phyloP scores from a whole-genome alignment of 805 yeast species.

The Candida tammaniensis region DNA sequence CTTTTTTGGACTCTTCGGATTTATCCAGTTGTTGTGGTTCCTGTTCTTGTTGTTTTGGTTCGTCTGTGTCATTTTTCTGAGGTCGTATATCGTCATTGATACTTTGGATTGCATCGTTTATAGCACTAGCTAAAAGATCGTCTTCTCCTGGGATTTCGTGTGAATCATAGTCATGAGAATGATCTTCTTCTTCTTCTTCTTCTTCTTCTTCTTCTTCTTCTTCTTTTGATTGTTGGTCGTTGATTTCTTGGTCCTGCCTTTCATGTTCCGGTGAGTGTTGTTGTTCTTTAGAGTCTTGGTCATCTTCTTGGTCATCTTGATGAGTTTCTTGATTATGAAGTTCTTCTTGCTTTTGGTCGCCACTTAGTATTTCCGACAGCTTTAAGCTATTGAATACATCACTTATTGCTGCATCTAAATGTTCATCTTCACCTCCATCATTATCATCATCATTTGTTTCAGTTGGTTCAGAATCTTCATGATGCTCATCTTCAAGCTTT shows the following conservation, averaged over 20 bases:
- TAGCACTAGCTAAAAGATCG: conserved; percentile 14
- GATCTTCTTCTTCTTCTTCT: too few species aligned
- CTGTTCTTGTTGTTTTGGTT: conserved; percentile 5
- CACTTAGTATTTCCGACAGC: neutral
- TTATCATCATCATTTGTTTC: neutral
- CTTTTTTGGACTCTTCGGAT: neutral
- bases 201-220: too few species aligned
- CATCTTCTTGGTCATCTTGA: too few species aligned
- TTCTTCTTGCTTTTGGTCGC: neutral
- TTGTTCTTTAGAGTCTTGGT: neutral
- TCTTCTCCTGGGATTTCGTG: too few species aligned
- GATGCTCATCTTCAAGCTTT: conserved; percentile 2
- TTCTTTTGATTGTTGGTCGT: too few species aligned
- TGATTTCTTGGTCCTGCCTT: conserved; percentile 1
- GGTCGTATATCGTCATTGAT: conserved; percentile 12
- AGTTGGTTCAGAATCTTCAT: conserved; percentile 1
- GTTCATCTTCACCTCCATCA: conserved; percentile 11
- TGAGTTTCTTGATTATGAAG: neutral
- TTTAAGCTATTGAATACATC: conserved; percentile 24
- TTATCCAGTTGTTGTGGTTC: neutral
- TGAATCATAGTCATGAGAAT: too few species aligned
- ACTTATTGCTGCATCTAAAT: conserved; percentile 26
- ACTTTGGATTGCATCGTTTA: conserved; percentile 14
- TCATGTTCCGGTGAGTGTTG: neutral
- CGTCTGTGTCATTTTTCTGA: neutral